These are phyloP conservation scores for Cephalotrichum gorgonifer DNA, from an alignment of 2,329 filamentous ascomycete genomes.

Conservation along the genomic window DNA sequence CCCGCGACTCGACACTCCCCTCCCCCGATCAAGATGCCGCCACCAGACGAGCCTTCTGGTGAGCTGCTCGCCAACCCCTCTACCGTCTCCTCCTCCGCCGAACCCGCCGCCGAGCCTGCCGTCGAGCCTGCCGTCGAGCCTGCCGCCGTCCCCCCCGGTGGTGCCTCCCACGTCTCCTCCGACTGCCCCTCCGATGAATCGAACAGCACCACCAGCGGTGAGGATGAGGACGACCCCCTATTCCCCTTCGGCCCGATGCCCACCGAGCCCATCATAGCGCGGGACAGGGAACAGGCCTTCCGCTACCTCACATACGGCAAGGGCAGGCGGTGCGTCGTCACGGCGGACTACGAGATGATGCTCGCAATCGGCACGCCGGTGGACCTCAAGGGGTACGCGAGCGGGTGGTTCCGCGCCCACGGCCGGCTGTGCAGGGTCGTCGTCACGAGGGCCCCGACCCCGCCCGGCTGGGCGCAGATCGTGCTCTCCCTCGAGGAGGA, in stretches of 20 bases:
- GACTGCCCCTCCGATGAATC: not conserved
- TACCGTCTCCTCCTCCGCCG: no score
- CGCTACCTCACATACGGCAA: conserved; percentile 4
- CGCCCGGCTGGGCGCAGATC: conserved; percentile 1
- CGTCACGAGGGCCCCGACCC: not conserved
- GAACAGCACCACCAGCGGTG: not conserved
- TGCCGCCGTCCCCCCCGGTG: no score
- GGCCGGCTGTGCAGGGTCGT: not conserved
- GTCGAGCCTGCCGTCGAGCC: no score
- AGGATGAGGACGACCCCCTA: not conserved
- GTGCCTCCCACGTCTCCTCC: not conserved
- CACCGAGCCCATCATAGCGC: conserved; percentile 4
- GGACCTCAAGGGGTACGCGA: conserved; percentile 1
- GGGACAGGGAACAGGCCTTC: conserved; percentile 4
- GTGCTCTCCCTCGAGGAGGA: not conserved
- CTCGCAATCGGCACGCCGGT: not conserved
- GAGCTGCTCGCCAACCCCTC: no score
- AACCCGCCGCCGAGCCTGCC: no score
- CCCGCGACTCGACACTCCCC: no score
- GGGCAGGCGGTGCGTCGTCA: conserved; percentile 4
- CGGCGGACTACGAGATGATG: conserved; percentile 2
- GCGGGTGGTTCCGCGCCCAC: conserved; percentile 3
- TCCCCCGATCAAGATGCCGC: no score
- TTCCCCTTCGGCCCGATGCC: conserved; percentile 2
- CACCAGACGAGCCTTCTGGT: no score